A percentile compares a stretch with the other conserved stretches of the same genome.
Evolutionary conservation across 2,329 filamentous ascomycete genomes (phyloP).

Genomic region (Cladosporium oxysporum): DNA sequence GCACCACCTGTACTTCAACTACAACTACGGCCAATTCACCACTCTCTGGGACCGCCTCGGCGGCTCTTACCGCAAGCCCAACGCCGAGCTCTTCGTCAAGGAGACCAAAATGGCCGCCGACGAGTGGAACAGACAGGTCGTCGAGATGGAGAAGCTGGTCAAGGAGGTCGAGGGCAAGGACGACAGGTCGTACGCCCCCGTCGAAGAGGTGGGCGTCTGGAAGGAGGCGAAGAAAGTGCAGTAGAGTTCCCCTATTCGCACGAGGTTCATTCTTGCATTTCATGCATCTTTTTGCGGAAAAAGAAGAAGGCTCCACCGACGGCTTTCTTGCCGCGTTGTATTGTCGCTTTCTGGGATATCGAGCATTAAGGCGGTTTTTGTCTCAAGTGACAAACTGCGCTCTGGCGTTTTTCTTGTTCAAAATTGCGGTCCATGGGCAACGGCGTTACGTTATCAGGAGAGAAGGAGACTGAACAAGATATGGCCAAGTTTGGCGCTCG

Average conservation of each 20-base stretch:
- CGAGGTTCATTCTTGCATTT: too few relatives aligned
- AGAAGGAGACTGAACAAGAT: too few relatives aligned
- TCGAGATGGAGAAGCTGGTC: conserved; percentile 74
- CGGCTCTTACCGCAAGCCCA: conserved; percentile 83
- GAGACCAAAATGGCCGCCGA: conserved; percentile 81
- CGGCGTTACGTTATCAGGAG: too few relatives aligned
- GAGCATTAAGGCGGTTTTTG: too few relatives aligned
- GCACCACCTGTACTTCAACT: conserved; percentile 86
- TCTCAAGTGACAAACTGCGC: too few relatives aligned
- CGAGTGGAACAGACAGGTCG: conserved; percentile 76
- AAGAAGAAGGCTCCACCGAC: background rate
- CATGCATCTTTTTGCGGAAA: too few relatives aligned
- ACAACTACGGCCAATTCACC: conserved; percentile 94
- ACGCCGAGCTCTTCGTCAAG: conserved; percentile 79
- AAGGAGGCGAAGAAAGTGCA: conserved; percentile 46
- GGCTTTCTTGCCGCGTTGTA: too few relatives aligned
- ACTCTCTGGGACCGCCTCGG: conserved; percentile 88
- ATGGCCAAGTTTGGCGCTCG: too few relatives aligned
- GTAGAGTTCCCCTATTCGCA: conserved; percentile 11
- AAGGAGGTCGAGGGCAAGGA: conserved; percentile 68
- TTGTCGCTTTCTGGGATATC: too few relatives aligned
- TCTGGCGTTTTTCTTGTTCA: too few relatives aligned
- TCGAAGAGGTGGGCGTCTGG: conserved; percentile 9
- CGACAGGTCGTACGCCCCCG: conserved; percentile 46
- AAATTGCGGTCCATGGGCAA: too few relatives aligned